Percentiles rank a stretch among this genome's conserved stretches.
These are phyloP conservation scores for Aureobasidium sp. DNA, from an alignment of 2,329 filamentous ascomycete genomes.

Conservation along the genomic window DNA sequence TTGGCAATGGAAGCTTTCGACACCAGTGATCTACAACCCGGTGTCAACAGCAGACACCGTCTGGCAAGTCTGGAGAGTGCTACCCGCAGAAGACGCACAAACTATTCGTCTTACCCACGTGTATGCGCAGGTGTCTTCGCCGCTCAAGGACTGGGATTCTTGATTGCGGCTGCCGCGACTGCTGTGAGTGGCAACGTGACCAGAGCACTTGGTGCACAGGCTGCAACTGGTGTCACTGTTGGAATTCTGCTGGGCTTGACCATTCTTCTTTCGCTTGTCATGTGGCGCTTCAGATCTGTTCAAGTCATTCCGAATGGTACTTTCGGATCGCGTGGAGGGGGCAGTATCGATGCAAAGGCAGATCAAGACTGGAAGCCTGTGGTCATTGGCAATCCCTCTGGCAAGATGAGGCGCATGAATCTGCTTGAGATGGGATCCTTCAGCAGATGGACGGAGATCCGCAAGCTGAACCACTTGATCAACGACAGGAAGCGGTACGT, in stretches of 20 bases:
- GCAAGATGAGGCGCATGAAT: slow-evolving; percentile 62
- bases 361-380: slow-evolving; percentile 58
- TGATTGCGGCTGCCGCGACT: slow-evolving; percentile 62
- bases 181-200: slow-evolving; percentile 62
- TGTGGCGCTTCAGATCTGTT: slow-evolving; percentile 58
- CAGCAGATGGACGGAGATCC: slow-evolving; percentile 67
- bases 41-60: slow-evolving; percentile 51
- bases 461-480: slow-evolving; percentile 38
- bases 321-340: slow-evolving; percentile 46
- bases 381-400: slow-evolving; percentile 64
- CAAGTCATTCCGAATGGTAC: slow-evolving; percentile 60
- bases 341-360: slow-evolving; percentile 33
- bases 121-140: slow-evolving; percentile 64
- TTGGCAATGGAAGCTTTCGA: slow-evolving; percentile 77
- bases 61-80: slow-evolving; percentile 39
- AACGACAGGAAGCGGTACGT: slow-evolving; percentile 12
- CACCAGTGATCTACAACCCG: slow-evolving; percentile 68
- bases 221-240: slow-evolving; percentile 61
- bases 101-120: slow-evolving; percentile 70
- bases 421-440: slow-evolving; percentile 61
- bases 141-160: slow-evolving; percentile 62
- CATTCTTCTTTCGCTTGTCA: slow-evolving; percentile 52
- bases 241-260: slow-evolving; percentile 60
- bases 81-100: slow-evolving; percentile 48
- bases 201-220: slow-evolving; percentile 58